Base-by-base conservation (phyloP, 2,329 filamentous ascomycete genomes). In the Ophiostoma sp. region DNA sequence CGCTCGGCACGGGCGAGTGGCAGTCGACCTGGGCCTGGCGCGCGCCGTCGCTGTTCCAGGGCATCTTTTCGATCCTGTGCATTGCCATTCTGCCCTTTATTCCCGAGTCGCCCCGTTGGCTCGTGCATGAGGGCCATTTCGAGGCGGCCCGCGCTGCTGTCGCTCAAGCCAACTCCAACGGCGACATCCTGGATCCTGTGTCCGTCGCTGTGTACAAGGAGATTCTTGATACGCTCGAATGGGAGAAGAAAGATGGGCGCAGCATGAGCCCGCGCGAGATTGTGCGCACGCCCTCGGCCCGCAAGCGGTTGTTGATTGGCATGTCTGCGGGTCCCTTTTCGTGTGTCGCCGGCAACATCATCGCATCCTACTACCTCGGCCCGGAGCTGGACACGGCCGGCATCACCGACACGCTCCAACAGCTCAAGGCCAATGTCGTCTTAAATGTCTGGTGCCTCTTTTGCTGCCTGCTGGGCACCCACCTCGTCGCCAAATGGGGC, bases 401-500 rank as follows among this genome's bases (percentile, higher is more conserved):
- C 1, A 83, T 87, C 50, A 84, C 81, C 1, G 78, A 84, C 74
- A 76, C 80, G 0, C 80, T 79, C 6, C 80, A 81, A 2, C 85
- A 87, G 73, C 79, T 86, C 3, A 79, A 85, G 74, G 81, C 81
- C 52, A 88, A 87, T 57, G 83, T 88, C 45, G 82, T 87, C 0
- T 79, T 88, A n/a, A 87, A 86, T 73, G 83, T 82, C 2, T 88
- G 82, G 82, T 87, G 84, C 71, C 79, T 88, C 0, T 77, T 79
- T 6, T 83, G 81, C 71, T 78, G 81, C 39, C 76, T 87, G 0
- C 52, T 78, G 1, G 86, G 85, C 0, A 86, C 85, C 1, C 81
- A 82, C 4, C 78, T 86, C 7, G 79, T 80, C 0, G 82, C 83
- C 19, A 78, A 69, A 31, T 82, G 83, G 80, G 85, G 86, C 8